Base-by-base conservation (phyloP, 2,329 filamentous ascomycete genomes). In the Epichloe gansuensis region DNA sequence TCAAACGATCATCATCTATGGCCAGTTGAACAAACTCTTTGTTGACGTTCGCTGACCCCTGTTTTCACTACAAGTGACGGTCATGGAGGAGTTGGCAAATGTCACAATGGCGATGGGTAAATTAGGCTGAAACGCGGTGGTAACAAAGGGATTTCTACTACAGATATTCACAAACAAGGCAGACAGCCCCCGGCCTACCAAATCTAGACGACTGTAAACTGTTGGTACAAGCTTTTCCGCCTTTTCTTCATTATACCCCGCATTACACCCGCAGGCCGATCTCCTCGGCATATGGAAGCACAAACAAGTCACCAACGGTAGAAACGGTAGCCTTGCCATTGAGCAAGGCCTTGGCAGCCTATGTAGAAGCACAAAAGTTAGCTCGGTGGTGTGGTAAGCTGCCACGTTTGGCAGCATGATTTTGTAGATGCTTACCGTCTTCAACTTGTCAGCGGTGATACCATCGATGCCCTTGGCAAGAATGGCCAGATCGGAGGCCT, bases 231-330 rank as follows among this genome's bases (percentile, higher is more conserved):
- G 65, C 61, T 67, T 63, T 66, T 63, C 41, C 50, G 46, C 53
- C 23, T 49, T 55, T 53, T 44, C 34, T 60, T 61, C 61, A 57
- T 59, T 60, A 57, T 58, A 61, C 56, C 57, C 55, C 60, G 55
- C 59, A 81, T 81, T 94, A 98, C 80, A 95, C 89, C 70, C 85
- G 88, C 67, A 98, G 81, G 63, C 91, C 94, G 69, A 98, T 78
- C 68, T 98, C 93, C 73, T 91, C 88, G 60, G 90, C 93, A 68
- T 85, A 98, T 54, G 93, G 93, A 67, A 98, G 82, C 64, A 85
- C 80, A 71, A 88, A 86, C 63, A 98, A 80, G 69, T 98, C 93
- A 70, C 93, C 93, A 57, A 97, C 90, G 54, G 88, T 79, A 57
- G 89, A 86, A 58, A 96, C 87, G 51, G 88, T 85, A 50, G 91